These are phyloP conservation scores for Prunus armeniaca DNA, from an alignment of 306 rosid species.

Conservation along the genomic window DNA sequence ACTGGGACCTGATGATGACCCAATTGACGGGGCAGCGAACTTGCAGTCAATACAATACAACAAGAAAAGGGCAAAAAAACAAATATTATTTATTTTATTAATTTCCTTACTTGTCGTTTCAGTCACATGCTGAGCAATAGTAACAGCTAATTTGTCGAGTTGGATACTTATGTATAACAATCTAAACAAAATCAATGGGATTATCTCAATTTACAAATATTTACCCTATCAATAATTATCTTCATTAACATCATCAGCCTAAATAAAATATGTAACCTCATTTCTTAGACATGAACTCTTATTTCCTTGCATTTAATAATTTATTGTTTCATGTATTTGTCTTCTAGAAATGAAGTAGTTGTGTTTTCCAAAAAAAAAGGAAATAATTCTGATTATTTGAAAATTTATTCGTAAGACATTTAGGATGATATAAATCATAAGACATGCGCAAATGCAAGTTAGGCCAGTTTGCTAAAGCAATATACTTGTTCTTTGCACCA, in stretches of 20 bases:
- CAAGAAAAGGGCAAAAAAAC: too few relatives aligned
- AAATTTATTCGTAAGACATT: background rate
- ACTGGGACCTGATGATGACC: background rate
- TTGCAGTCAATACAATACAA: background rate
- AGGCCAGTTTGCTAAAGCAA: accelerated
- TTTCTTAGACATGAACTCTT: too few relatives aligned
- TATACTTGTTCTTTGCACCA: too few relatives aligned
- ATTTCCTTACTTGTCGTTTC: background rate
- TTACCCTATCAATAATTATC: background rate
- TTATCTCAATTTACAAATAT: background rate
- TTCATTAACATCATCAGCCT: background rate
- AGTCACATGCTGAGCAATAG: background rate
- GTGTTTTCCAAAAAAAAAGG: background rate
- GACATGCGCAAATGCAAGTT: too few relatives aligned
- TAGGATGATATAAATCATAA: too few relatives aligned
- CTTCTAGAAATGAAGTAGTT: too few relatives aligned
- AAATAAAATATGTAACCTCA: too few relatives aligned
- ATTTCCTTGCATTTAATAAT: too few relatives aligned
- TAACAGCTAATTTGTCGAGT: background rate
- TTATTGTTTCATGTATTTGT: too few relatives aligned
- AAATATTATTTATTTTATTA: background rate
- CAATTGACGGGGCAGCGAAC: constrained; percentile 3
- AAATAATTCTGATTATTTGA: background rate
- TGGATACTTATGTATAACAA: background rate
- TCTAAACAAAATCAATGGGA: background rate